Base-by-base conservation (phyloP, 257 asterid genomes). In the Solanum pinnatisectum region DNA sequence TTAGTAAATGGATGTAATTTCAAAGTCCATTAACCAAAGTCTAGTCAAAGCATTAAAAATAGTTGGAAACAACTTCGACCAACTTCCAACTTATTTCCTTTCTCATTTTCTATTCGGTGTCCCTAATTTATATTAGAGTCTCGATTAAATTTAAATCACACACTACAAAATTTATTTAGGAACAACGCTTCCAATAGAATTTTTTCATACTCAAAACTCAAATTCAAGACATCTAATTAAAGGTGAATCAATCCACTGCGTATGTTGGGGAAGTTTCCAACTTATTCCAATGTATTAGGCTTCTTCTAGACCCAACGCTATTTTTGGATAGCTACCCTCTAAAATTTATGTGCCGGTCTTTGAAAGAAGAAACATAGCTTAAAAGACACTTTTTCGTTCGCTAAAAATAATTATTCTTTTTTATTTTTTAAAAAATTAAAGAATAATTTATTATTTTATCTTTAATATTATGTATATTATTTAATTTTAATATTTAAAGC, bases 121-220 rank as follows among this genome's bases (percentile, higher is more conserved):
- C 0, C 1, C 0, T 7, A 56, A 52, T 6, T 16, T 18, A 2
- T 18, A 56, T 56, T 18, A 18, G 1, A 56, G 10, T 2, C 0
- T 6, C 0, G 10, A 0, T 6, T 56, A 56, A 18, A 56, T 18
- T 56, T 56, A 10, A 56, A 56, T 56, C 10, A 6, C 22, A 1
- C 0, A 56, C 2, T 6, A 0, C 0, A 2, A 56, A 4, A 0
- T 18, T 6, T 18, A 56, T 52, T 16, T 0, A 18, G 0, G 4
- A 0, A 5, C 2, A 1, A 18, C 7, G 3, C 0, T 49, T 3
- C 5, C 22, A 49, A 49, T 15, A 46, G 1, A 46, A 46, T 13
- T 13, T 13, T 4, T 46, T 0, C 8, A 52, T 52, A 6, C 6
- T 16, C 18, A 12, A 0, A 13, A 0, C 56, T 52, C 0, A 0